These are phyloP conservation scores for Xerocomellus amylosporus DNA, from an alignment of 768 basidiomycete species.

Conservation along the genomic window DNA sequence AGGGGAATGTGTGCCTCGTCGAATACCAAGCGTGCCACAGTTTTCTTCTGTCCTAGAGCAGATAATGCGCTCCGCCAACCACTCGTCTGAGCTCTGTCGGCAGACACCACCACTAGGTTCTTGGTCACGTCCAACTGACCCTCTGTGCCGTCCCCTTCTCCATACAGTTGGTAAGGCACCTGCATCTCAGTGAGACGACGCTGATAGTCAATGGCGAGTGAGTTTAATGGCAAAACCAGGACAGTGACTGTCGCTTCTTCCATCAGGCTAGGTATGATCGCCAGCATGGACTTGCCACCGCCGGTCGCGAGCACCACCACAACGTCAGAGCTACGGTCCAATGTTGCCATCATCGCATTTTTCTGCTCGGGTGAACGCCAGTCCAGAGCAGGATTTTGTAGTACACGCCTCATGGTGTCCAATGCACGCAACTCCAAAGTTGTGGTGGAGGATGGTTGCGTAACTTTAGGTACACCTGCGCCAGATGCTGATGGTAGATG, in stretches of 20 bases:
- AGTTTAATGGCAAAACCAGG: background rate
- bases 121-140: fast-evolving
- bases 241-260: background rate
- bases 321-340: too few species aligned
- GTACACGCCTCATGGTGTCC: too few species aligned
- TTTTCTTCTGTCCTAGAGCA: background rate
- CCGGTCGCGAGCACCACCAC: background rate
- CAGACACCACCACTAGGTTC: background rate
- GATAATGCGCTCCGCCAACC: constrained; percentile 12
- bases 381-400: too few species aligned
- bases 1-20: constrained; percentile 25
- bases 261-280: background rate
- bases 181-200: background rate
- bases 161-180: background rate
- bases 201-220: background rate
- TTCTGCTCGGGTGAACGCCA: background rate
- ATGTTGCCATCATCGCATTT: background rate
- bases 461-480: too few species aligned
- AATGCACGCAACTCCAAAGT: too few species aligned
- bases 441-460: too few species aligned
- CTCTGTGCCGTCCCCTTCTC: too few species aligned
- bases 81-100: background rate
- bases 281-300: background rate
- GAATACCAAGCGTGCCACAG: constrained; percentile 7
- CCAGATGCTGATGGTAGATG: too few species aligned